A percentile compares a stretch with the other conserved stretches of the same genome.
Conservation (phyloP, 2,329 filamentous ascomycete genomes). For the Cladophialophora bantiana region DNA sequence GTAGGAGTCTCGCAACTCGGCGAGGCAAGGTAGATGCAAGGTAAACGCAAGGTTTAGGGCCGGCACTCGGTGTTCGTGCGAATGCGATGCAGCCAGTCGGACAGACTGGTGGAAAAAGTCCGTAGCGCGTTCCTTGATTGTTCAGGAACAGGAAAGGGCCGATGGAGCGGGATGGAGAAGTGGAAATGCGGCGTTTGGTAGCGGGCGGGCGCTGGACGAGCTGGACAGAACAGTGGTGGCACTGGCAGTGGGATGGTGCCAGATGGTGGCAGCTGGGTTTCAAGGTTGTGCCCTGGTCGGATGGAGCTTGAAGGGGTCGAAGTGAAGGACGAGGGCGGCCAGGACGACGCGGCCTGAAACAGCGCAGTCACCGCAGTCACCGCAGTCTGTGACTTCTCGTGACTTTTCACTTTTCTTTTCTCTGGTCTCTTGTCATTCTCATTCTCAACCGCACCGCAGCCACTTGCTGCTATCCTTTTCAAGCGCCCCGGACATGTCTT, state of each 20-base stretch:
- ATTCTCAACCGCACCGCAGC: too few relatives aligned
- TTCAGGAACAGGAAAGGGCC: constrained; percentile 26
- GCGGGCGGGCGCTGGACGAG: background rate
- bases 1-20: background rate
- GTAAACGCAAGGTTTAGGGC: background rate
- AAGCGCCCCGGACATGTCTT: background rate
- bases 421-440: too few relatives aligned
- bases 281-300: background rate
- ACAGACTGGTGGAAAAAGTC: constrained; percentile 9
- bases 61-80: constrained; percentile 11
- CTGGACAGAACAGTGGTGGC: background rate
- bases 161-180: constrained; percentile 9
- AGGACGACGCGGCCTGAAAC: too few relatives aligned
- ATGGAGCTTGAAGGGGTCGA: background rate
- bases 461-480: too few relatives aligned
- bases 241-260: background rate
- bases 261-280: background rate
- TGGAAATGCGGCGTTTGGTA: constrained; percentile 4
- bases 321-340: background rate
- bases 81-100: constrained; percentile 7
- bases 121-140: constrained; percentile 18
- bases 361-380: too few relatives aligned
- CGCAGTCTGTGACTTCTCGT: too few relatives aligned
- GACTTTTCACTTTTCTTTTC: too few relatives aligned
- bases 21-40: too few relatives aligned